Evolutionary conservation across 2,329 filamentous ascomycete species (phyloP), one percentile per base, ranked within the genome.

Genomic region (Fusarium nurragi): DNA sequence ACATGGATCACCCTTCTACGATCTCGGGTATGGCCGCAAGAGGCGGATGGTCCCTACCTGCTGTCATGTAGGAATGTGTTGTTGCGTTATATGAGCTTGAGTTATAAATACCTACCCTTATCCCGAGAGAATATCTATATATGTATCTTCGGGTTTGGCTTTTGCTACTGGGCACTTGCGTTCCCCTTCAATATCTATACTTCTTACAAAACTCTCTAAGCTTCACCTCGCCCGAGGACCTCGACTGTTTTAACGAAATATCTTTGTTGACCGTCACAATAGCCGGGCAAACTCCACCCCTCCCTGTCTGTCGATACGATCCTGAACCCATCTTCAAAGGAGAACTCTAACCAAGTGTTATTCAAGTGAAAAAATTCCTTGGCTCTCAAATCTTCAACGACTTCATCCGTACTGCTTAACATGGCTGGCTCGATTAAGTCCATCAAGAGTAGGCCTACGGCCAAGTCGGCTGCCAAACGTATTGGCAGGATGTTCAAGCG

Each of bases 1-100:
- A 65, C 65, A 67, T 67, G 64, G 65, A 59, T 65, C 36, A 67
- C 38, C 64, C 65, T 62, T 54, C 58, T 53, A 60, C 34, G 46
- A 64, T 64, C 49, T 54, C 52, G 36, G 30, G 41, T 50, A 51
- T 56, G 48, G 57, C 48, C 56, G 32, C 41, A 50, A 47, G 56
- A 52, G 45, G 40, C 36, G 51, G 51, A 37, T 54, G 54, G 30
- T 46, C 32, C 32, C 30, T 40, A 50, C 22, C 46, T 54, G 30
- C 48, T 37, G 22, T 38, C 25, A n/a, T 32, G 23, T 5, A 46
- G 7, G 26, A 36, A 23, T 38, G 48, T 19, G 18, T 19, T 28
- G 11, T 38, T 38, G 44, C 16, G 25, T 26, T 37, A 21, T 48
- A 39, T 30, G 14, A 21, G 21, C 9, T 34, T 48, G 48, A 56